Evolutionary conservation across 2,329 filamentous ascomycete species (phyloP).

Genomic region (Fusarium sp.): DNA sequence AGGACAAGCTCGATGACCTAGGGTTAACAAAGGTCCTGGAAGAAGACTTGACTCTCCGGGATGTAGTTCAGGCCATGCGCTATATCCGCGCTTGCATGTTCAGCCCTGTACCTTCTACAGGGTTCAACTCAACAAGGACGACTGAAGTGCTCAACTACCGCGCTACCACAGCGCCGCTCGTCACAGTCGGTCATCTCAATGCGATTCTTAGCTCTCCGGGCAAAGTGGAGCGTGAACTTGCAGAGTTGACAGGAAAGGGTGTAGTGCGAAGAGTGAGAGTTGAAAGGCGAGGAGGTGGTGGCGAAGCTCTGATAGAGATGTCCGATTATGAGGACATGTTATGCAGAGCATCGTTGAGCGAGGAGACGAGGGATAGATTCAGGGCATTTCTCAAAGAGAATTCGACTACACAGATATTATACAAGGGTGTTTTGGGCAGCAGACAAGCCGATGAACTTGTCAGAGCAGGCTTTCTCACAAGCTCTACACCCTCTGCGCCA

Average conservation of each 20-base stretch:
- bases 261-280: constrained; percentile 74
- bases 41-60: constrained; percentile 69
- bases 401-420: constrained; percentile 58
- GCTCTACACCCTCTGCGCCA: constrained; percentile 51
- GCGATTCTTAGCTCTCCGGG: constrained; percentile 75
- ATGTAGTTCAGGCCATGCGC: constrained; percentile 75
- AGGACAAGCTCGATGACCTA: constrained; percentile 70
- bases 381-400: constrained; percentile 65
- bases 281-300: constrained; percentile 71
- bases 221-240: constrained; percentile 76
- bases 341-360: constrained; percentile 54
- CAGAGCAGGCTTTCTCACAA: constrained; percentile 77
- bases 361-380: constrained; percentile 66
- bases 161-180: constrained; percentile 71
- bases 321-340: constrained; percentile 69
- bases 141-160: constrained; percentile 76
- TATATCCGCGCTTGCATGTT: constrained; percentile 76
- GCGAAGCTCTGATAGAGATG: constrained; percentile 75
- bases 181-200: constrained; percentile 76
- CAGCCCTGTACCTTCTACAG: constrained; percentile 71
- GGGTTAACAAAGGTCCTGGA: constrained; percentile 70
- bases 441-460: constrained; percentile 72
- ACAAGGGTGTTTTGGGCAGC: constrained; percentile 55
- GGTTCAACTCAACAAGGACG: constrained; percentile 75
- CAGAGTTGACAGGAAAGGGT: constrained; percentile 70